Base-by-base conservation (phyloP, 495 filamentous ascomycete species). In the Cudoniella acicularis region DNA sequence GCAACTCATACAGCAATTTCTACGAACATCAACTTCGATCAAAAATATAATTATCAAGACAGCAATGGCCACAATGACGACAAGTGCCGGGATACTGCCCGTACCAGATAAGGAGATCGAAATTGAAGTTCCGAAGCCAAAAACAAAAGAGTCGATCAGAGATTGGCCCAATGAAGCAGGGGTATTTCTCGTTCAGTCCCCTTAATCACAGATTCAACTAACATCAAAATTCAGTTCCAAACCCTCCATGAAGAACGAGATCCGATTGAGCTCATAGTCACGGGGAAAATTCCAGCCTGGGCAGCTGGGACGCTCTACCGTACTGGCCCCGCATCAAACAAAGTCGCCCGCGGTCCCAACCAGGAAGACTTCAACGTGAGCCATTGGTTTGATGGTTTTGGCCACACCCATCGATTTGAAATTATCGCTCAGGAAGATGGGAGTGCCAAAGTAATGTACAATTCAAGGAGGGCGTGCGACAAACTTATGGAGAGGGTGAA, bases 321-420 rank as follows among this genome's bases (percentile, higher is more conserved):
- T 2, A 92, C 86, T 2, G 89, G 89, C 0, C 87, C 87, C 0
- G 86, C 87, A 0, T 73, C 77, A 17, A 79, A 78, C 59, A 79
- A 79, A 56, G 66, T 88, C 8, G 69, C 84, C 41, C 77, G 76
- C 16, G 77, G 82, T 11, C 69, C 78, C 0, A 80, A 79, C 27
- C 77, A 77, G 0, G 81, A 78, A 0, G 82, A 82, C 61, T 36
- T 36, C 13, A 70, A 73, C 24, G 71, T 82, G 8, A 79, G 71
- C 0, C 90, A 94, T 65, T 94, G 89, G 90, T 90, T 92, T 59
- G 86, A 92, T 69, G 84, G 87, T n/a, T 83, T 91, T 45, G 78
- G 78, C n/a, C 86, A 90, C 58, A 83, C 82, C 1, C 88, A 91
- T 63, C 81, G 83, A 13, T 92, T 94, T 72, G 69, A 26, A 53